Percentiles rank a stretch among this genome's conserved stretches.
Conservation (phyloP, 768 basidiomycete species). For the Amanita phalloides region DNA sequence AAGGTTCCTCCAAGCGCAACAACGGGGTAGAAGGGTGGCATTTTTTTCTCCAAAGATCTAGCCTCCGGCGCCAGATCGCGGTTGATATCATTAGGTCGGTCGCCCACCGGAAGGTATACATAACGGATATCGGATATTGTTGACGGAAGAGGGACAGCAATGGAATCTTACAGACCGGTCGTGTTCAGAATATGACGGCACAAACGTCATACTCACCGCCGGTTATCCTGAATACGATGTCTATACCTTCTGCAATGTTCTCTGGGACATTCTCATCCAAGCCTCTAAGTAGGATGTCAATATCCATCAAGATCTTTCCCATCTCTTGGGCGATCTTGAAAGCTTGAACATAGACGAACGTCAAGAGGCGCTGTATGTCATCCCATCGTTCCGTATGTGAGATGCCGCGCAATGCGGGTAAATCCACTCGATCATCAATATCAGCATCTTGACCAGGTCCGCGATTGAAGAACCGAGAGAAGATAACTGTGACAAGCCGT, state of each 20-base stretch:
- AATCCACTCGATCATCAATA: conserved; percentile 8
- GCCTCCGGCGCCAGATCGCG: conserved; percentile 10
- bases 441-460: conserved; percentile 3
- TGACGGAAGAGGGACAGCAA: conserved; percentile 31
- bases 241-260: conserved; percentile 29
- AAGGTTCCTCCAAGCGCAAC: conserved; percentile 93
- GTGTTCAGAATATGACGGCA: neutral
- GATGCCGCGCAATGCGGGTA: conserved; percentile 17
- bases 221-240: conserved; percentile 37
- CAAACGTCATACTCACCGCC: conserved; percentile 26
- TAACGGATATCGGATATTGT: conserved; percentile 28
- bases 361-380: conserved; percentile 65
- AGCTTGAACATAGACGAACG: conserved; percentile 80
- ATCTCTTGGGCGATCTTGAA: conserved; percentile 59
- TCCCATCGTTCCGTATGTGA: conserved; percentile 48
- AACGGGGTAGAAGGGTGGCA: conserved; percentile 40
- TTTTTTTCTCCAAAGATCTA: conserved; percentile 4
- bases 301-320: conserved; percentile 61
- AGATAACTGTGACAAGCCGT: conserved; percentile 51
- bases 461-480: conserved; percentile 50
- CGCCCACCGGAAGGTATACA: conserved; percentile 22
- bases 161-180: conserved; percentile 20
- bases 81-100: conserved; percentile 11
- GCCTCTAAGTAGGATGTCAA: conserved; percentile 70
- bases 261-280: conserved; percentile 33